These are phyloP conservation scores for Annulohypoxylon moriforme DNA, from an alignment of 495 filamentous ascomycete genomes.

Conservation along the genomic window DNA sequence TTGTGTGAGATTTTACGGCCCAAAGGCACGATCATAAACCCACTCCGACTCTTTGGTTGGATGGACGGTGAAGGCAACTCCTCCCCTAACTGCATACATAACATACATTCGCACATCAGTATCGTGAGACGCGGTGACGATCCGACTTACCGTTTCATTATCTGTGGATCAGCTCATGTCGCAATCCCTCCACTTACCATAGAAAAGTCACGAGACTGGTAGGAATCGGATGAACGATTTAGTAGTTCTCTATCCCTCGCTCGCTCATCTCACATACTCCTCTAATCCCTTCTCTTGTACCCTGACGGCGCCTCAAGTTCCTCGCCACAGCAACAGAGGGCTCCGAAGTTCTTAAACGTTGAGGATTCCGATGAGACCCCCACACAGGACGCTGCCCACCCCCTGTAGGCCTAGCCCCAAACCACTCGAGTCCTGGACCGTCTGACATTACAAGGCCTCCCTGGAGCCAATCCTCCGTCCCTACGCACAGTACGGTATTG, in stretches of 20 bases:
- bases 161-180: conserved; percentile 42
- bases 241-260: conserved; percentile 11
- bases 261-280: conserved; percentile 2
- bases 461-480: conserved; percentile 40
- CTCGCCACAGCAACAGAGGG: conserved; percentile 20
- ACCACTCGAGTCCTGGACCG: conserved; percentile 29
- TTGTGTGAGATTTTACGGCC: conserved; percentile 32
- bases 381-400: conserved; percentile 27
- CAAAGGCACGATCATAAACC: conserved; percentile 33
- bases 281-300: conserved; percentile 12
- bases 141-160: conserved; percentile 43
- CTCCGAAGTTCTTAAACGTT: conserved; percentile 12
- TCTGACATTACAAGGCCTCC: conserved; percentile 34
- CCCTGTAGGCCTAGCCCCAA: conserved; percentile 38
- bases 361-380: conserved; percentile 37
- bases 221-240: conserved; percentile 27
- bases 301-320: conserved; percentile 29
- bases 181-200: conserved; percentile 36
- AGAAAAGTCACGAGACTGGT: conserved; percentile 41
- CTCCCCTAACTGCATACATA: conserved; percentile 31
- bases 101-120: conserved; percentile 32
- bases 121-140: conserved; percentile 41
- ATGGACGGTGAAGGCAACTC: conserved; percentile 28
- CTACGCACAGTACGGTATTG: conserved; percentile 7
- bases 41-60: conserved; percentile 15